Evolutionary conservation across 192 early-diverging fungal species (phyloP).

Genomic region (Funneliformis geosporum): DNA sequence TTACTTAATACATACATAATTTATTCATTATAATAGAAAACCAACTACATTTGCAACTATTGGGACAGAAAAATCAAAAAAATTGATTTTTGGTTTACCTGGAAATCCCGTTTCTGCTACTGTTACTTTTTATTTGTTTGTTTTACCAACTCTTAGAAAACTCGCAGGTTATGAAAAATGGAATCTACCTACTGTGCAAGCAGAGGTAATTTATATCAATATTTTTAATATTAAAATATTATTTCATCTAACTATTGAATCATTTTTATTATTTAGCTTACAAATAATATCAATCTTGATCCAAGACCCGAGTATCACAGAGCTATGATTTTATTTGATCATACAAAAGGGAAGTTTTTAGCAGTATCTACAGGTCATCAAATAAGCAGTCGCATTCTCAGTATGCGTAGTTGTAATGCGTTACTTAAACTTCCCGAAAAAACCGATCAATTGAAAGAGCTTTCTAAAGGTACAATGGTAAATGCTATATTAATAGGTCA

Average conservation of each 20-base stretch:
- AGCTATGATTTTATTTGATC: slow-evolving; percentile 40
- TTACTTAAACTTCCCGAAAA: slow-evolving; percentile 72
- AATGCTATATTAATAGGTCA: slow-evolving; percentile 58
- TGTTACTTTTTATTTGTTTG: slow-evolving; percentile 90
- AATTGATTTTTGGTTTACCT: slow-evolving; percentile 85
- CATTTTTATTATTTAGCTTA: not conserved
- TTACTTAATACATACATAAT: too few relatives aligned
- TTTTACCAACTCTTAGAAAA: slow-evolving; percentile 78
- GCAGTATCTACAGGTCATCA: slow-evolving; percentile 70
- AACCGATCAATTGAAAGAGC: slow-evolving; percentile 24
- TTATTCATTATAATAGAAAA: too few relatives aligned
- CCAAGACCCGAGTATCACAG: slow-evolving; percentile 71
- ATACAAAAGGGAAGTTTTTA: slow-evolving; percentile 41
- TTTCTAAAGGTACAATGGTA: slow-evolving; percentile 49
- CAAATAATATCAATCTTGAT: slow-evolving; percentile 49
- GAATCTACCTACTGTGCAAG: slow-evolving; percentile 53
- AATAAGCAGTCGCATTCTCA: slow-evolving; percentile 77
- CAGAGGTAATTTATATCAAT: slow-evolving; percentile 56
- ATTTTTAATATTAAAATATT: not conserved
- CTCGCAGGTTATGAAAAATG: slow-evolving; percentile 67
- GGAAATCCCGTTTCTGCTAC: slow-evolving; percentile 94
- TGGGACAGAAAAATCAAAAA: slow-evolving; percentile 37
- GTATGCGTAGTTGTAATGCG: slow-evolving; percentile 76
- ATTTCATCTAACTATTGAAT: not conserved
- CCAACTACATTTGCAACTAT: slow-evolving; percentile 91